These are phyloP conservation scores for Neurospora sp. DNA, from an alignment of 495 filamentous ascomycete genomes.

Conservation along the genomic window DNA sequence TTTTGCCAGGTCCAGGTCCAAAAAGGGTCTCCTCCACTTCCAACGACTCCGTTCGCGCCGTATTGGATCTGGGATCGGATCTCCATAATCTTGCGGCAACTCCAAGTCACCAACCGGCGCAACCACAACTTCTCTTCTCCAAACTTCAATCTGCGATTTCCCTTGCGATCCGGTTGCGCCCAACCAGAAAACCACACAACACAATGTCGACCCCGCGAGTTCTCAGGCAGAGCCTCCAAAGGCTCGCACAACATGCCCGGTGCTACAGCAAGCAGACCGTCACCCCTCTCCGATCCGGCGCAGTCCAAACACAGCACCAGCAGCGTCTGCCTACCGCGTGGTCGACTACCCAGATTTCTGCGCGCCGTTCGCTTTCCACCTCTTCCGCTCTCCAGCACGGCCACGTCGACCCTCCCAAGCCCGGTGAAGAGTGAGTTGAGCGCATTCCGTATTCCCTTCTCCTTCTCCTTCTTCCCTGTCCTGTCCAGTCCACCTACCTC, in stretches of 20 bases:
- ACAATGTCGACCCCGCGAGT: conserved; percentile 17
- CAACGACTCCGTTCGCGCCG: neutral
- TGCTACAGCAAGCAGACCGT: conserved; percentile 11
- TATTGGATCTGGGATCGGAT: neutral
- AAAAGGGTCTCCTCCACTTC: neutral
- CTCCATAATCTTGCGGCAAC: neutral
- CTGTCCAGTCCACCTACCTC: neutral
- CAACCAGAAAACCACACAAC: neutral
- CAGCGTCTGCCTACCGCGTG: neutral
- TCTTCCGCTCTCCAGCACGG: conserved; percentile 55
- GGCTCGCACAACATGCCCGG: conserved; percentile 14
- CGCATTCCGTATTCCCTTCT: neutral
- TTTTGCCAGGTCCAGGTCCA: neutral
- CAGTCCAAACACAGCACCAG: neutral
- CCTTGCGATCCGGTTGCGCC: neutral
- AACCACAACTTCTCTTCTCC: too few relatives aligned
- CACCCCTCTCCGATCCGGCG: neutral
- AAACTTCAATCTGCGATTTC: neutral
- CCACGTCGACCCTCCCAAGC: conserved; percentile 72
- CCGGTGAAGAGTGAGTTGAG: conserved; percentile 74
- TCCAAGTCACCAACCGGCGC: neutral
- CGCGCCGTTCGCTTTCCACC: conserved; percentile 46
- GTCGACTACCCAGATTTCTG: neutral
- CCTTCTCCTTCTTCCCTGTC: neutral
- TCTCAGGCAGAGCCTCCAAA: conserved; percentile 10